Evolutionary conservation across 2,329 filamentous ascomycete genomes (phyloP).

Genomic region (Nothophoma quercina): DNA sequence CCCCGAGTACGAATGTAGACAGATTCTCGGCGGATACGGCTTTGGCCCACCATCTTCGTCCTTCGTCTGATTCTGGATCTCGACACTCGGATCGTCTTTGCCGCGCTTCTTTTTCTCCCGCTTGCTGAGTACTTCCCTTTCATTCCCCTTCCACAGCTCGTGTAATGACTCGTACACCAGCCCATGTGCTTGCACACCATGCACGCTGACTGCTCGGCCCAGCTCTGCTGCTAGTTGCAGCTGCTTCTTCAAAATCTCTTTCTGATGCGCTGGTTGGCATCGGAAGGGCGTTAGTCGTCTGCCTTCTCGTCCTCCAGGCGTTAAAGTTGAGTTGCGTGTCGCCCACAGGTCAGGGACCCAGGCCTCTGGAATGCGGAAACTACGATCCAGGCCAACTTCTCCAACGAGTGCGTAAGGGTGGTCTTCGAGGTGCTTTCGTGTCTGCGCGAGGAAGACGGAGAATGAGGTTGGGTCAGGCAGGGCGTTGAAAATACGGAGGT

Average conservation of each 20-base stretch:
- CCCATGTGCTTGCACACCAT: slow-evolving; percentile 80
- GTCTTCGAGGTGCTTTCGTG: slow-evolving; percentile 61
- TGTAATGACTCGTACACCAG: slow-evolving; percentile 70
- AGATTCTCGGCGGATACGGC: slow-evolving; percentile 86
- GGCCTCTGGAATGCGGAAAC: slow-evolving; percentile 73
- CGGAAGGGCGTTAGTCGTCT: slow-evolving; percentile 71
- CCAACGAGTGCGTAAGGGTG: slow-evolving; percentile 74
- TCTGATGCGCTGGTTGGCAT: slow-evolving; percentile 74
- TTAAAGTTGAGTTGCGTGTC: slow-evolving; percentile 60
- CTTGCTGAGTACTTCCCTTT: slow-evolving; percentile 67
- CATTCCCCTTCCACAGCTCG: slow-evolving; percentile 73
- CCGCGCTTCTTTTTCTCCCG: slow-evolving; percentile 57
- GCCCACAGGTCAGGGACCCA: slow-evolving; percentile 56
- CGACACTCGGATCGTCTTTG: slow-evolving; percentile 23
- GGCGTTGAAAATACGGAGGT: slow-evolving; percentile 51
- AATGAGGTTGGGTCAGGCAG: slow-evolving; percentile 70
- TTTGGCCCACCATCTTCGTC: slow-evolving; percentile 47
- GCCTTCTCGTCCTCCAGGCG: slow-evolving; percentile 75
- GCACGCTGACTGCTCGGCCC: slow-evolving; percentile 70
- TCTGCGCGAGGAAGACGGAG: slow-evolving; percentile 65
- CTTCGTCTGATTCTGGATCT: slow-evolving; percentile 4
- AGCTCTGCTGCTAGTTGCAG: slow-evolving; percentile 74
- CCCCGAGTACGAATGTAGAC: slow-evolving; percentile 92
- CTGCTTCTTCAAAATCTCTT: slow-evolving; percentile 69
- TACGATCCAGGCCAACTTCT: slow-evolving; percentile 79